Base-by-base conservation (phyloP, 768 basidiomycete species). In the Xanthoconium stramineum region DNA sequence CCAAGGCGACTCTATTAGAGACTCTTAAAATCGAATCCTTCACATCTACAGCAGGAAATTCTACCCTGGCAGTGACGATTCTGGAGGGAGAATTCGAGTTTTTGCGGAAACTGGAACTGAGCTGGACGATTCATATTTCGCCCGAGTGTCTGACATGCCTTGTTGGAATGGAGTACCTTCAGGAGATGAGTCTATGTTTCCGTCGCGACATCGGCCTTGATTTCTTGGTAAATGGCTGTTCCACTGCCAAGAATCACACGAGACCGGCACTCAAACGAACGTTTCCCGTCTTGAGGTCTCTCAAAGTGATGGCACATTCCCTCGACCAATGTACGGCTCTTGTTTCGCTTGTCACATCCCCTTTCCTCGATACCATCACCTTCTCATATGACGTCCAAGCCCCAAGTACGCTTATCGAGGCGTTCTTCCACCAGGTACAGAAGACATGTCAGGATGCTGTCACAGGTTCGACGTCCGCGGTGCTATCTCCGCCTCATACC, bases 241-340 rank as follows among this genome's bases (percentile, higher is more conserved):
- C 52, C 19, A 6, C 43, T 40, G 12, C 48, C 9, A 20, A 17
- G 42, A n/a, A 14, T 50, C n/a, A 12, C 29, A 19, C 49, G 52
- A 43, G 14, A 11, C 24, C 10, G 4, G 33, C 42, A 14, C 13
- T 15, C 42, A 47, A 54, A 46, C 60, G 42, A 40, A 60, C 58
- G 4, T 72, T 71, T 46, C 62, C 65, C 6, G 47, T 43, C 44
- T 49, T 71, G 35, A 67, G 44, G 39, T 55, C 47, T n/a, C 38
- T 72, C 47, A 71, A 63, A 35, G 52, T 71, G 47, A 32, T 48
- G 44, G 61, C 70, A 20, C 28, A 59, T 28, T 59, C 62, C 17
- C 71, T 73, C 14, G 59, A 63, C 3, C 69, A 69, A 51, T 72
- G 71, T 40, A 64, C 64, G 13, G 61, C 64, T 6, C 58, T 71